These are phyloP conservation scores for Bryopsis sp. DNA, from an alignment of 139 green algal species.

Conservation along the genomic window DNA sequence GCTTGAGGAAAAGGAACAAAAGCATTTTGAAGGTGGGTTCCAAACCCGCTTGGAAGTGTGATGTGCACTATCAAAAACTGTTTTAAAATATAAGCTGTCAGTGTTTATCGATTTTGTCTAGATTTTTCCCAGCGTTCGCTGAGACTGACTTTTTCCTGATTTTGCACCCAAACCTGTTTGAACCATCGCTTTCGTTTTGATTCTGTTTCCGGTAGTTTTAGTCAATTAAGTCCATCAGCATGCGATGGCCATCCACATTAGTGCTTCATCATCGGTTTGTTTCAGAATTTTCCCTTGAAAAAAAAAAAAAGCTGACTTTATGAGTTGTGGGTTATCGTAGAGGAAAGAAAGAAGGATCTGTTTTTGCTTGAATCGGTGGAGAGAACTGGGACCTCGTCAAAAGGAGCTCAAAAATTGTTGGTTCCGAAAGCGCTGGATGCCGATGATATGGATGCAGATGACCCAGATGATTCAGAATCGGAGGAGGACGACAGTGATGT, in stretches of 20 bases:
- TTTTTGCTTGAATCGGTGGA: conserved; percentile 52
- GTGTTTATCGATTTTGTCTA: conserved; percentile 11
- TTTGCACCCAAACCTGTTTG: not conserved
- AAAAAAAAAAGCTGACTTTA: too few relatives aligned
- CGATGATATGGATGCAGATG: conserved; percentile 59
- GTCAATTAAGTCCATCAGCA: too few relatives aligned
- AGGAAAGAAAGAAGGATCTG: conserved; percentile 66
- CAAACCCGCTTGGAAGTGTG: too few relatives aligned
- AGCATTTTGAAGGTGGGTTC: conserved; percentile 72
- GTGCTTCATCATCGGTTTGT: too few relatives aligned
- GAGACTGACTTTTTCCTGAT: conserved; percentile 1
- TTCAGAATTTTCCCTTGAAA: too few relatives aligned
- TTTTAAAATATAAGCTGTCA: too few relatives aligned
- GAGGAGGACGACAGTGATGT: conserved; percentile 53
- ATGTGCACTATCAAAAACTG: too few relatives aligned
- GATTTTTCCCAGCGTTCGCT: not conserved
- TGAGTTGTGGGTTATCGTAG: conserved; percentile 31
- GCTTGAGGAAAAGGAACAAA: conserved; percentile 68
- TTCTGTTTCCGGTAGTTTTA: too few relatives aligned
- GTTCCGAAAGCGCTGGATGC: conserved; percentile 70
- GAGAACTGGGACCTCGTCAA: not conserved
- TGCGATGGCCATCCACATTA: too few relatives aligned
- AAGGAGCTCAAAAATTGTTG: conserved; percentile 28
- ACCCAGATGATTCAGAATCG: conserved; percentile 33
- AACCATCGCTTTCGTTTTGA: too few relatives aligned